Evolutionary conservation across 164 flowering plant genomes (phyloP), one percentile per base, ranked within the genome.

Genomic region (Liriodendron chinense): DNA sequence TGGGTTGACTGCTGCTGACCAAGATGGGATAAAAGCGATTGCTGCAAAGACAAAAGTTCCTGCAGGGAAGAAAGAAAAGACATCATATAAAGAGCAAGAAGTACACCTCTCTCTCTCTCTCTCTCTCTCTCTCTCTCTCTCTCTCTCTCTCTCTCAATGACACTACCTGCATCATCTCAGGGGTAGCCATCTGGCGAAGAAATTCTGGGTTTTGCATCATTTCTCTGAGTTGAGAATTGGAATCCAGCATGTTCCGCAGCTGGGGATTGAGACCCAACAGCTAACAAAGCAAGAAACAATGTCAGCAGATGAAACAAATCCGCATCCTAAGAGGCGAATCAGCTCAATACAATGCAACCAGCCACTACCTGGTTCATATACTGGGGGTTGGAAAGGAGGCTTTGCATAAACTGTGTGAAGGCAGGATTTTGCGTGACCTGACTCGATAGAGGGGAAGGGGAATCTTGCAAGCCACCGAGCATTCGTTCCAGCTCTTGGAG

Each of bases 381-480:
- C 69, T 89, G 89, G 62, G 92, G 92, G 69, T 89, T 83, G 13
- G 92, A 87, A 23, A 89, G 83, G 65, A 89, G 53, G 80, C 80
- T 85, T 75, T 94, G 98, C 93, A 91, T 89, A 87, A 94, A 89
- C 80, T 92, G 99, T 6, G 95, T 81, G 47, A 96, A 72, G 57
- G 93, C 93, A 59, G 99, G 99, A 79, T 88, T 94, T 81, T 94
- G 97, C 91, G 94, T 72, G n/a, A 94, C 43, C 81, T 94, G 97
- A 75, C 78, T 91, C 82, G 90, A 34, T 3, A 34, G 43, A 34
- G 43, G 9, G 18, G 48, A 21, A 72, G 87, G 64, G 47, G 88
- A 24, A 84, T 91, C 97, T 47, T 84, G 92, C 82, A 79, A 77
- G 71, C 86, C 87, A 80, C 87, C 83, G 28, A 88, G 50, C 86